Evolutionary conservation across 2,329 filamentous ascomycete species (phyloP), one percentile per base, ranked within the genome.

Genomic region (Cercospora nicotianae): DNA sequence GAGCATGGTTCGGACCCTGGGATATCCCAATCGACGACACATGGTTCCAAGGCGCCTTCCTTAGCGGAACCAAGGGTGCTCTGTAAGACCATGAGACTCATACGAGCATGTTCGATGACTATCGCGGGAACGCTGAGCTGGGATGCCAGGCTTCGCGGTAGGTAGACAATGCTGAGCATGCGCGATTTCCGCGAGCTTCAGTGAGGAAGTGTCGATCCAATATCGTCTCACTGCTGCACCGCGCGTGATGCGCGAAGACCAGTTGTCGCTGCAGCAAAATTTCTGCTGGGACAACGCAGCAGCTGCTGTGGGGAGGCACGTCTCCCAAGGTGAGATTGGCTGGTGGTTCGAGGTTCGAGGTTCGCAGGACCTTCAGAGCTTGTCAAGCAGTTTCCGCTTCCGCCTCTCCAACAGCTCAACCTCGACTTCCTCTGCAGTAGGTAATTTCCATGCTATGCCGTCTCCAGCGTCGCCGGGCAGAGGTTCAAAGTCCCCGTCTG

Each of bases 391-490:
- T 79, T 90, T 92, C 80, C 90, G 87, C 78, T 92, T 89, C 80
- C 94, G 87, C 80, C 94, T 86, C 72, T 97, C 93, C 64, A 99
- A 86, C 73, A 99, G 82, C 80, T 98, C 95, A 77, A 94, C 88
- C 80, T 97, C 93, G n/a, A 98, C 94, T 78, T 98, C 92, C 20
- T 96, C 93, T 66, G 93, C 81, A 5, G 91, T 94, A 8, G 95
- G 95, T 75, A 98, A 80, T 70, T 87, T 87, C 94, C 94, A 97
- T 58, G 84, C 86, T 42, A 89, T 83, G 0, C 94, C 94, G 78
- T 97, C 93, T 1, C 93, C 94, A 3, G 84, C 83, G 80, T 97
- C 93, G 0, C 94, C 95, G 0, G 95, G 95, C 73, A 99, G 81
- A 42, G 92, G 86, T 75, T 95, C 89, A 93, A 94, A 98, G 58